phyloP scores from a whole-genome alignment of 495 filamentous ascomycete genomes.

The Penicilliopsis zonata region DNA sequence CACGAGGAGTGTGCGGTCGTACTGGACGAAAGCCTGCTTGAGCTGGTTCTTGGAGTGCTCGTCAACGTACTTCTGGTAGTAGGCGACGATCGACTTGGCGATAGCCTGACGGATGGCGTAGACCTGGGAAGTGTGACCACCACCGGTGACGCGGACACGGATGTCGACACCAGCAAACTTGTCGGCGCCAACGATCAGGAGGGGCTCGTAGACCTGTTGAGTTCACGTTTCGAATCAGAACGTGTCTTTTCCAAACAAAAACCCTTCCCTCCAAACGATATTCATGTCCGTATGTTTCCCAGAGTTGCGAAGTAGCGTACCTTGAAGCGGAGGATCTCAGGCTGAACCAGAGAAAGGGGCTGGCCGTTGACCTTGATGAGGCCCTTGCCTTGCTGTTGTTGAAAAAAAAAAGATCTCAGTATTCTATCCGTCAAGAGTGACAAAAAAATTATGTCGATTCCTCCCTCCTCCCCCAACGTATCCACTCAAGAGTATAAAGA shows the following conservation, averaged over 20 bases:
- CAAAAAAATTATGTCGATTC: constrained; percentile 2
- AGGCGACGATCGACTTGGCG: constrained; percentile 94
- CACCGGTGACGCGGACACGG: constrained; percentile 89
- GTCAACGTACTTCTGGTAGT: constrained; percentile 99
- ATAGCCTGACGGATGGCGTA: constrained; percentile 99
- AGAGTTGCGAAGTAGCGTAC: constrained; percentile 22
- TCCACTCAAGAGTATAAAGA: too few species aligned
- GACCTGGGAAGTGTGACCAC: constrained; percentile 96
- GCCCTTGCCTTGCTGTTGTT: constrained; percentile 69
- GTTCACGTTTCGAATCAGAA: constrained; percentile 1
- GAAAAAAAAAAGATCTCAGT: constrained; percentile 20
- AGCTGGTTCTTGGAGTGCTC: constrained; percentile 99
- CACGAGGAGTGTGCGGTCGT: constrained; percentile 93
- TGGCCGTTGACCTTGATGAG: constrained; percentile 98
- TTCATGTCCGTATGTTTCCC: constrained; percentile 1
- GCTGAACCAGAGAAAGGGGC: constrained; percentile 84
- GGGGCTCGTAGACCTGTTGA: constrained; percentile 80
- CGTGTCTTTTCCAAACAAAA: too few species aligned
- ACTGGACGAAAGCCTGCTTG: constrained; percentile 86
- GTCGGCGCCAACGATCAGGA: constrained; percentile 90
- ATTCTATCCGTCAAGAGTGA: constrained; percentile 9
- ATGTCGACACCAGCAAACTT: constrained; percentile 97
- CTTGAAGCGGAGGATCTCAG: constrained; percentile 97
- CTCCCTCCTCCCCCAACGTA: background rate
- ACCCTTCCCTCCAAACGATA: background rate